phyloP scores from a whole-genome alignment of 345 rosid genomes.

The Adansonia digitata region DNA sequence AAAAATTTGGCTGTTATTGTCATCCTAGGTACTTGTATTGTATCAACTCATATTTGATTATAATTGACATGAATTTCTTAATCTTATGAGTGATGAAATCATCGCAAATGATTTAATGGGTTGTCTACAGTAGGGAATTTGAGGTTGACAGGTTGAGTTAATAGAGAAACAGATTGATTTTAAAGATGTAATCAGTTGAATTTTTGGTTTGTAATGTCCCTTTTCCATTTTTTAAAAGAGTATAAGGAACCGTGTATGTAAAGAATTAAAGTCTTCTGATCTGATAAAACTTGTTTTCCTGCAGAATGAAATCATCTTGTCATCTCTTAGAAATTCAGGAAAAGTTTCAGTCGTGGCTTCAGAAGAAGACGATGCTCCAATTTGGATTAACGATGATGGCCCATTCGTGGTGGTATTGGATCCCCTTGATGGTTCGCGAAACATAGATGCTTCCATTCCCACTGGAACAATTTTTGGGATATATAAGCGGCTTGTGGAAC shows the following conservation, averaged over 20 bases:
- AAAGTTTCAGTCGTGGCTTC: slow-evolving; percentile 95
- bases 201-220: background rate
- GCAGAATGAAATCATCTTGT: slow-evolving; percentile 80
- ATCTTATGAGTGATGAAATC: background rate
- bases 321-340: slow-evolving; percentile 70
- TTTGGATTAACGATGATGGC: slow-evolving; percentile 68
- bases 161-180: background rate
- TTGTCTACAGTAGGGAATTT: background rate
- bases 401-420: slow-evolving; percentile 80
- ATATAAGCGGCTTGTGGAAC: slow-evolving; percentile 61
- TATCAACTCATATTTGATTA: background rate
- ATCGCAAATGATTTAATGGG: background rate
- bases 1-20: background rate
- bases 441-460: slow-evolving; percentile 88
- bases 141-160: background rate
- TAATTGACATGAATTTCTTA: background rate
- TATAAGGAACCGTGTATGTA: background rate
- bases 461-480: slow-evolving; percentile 88
- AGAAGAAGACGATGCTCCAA: slow-evolving; percentile 73
- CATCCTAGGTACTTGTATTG: no score
- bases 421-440: slow-evolving; percentile 93
- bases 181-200: background rate
- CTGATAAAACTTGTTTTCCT: slow-evolving; percentile 9
- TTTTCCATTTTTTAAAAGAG: background rate
- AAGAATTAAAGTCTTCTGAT: background rate